A percentile compares a stretch with the other conserved stretches of the same genome.
Evolutionary conservation across 371 early-diverging fungal genomes (phyloP).

Genomic region (Coemansia sp.): DNA sequence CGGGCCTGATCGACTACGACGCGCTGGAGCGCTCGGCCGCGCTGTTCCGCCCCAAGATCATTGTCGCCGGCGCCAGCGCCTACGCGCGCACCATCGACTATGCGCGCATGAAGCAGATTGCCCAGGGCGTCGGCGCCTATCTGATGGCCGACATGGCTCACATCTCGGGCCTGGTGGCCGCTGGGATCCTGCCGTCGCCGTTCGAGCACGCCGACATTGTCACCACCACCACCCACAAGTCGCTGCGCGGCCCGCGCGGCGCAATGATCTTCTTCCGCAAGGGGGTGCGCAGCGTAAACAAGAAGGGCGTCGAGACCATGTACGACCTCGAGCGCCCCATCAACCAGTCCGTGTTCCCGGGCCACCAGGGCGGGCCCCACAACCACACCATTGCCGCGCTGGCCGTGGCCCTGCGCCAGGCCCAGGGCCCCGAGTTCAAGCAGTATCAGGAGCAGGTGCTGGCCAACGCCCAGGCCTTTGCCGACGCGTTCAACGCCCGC

Average conservation of each 20-base stretch:
- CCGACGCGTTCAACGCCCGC: constrained; percentile 65
- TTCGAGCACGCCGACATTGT: constrained; percentile 98
- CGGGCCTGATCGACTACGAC: constrained; percentile 96
- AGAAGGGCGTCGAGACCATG: constrained; percentile 80
- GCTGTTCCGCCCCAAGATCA: constrained; percentile 94
- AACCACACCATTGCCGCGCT: constrained; percentile 99
- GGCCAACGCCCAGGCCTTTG: constrained; percentile 87
- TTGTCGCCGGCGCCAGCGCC: constrained; percentile 98
- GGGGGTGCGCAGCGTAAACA: constrained; percentile 71
- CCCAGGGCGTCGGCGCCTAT: constrained; percentile 83
- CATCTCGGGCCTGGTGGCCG: constrained; percentile 92
- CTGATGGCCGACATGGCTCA: constrained; percentile 99
- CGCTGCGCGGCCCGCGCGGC: constrained; percentile 98
- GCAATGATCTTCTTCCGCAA: constrained; percentile 98
- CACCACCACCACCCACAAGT: constrained; percentile 99
- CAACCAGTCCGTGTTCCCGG: constrained; percentile 98
- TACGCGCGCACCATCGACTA: constrained; percentile 98
- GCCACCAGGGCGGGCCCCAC: constrained; percentile 99
- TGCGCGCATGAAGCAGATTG: constrained; percentile 86
- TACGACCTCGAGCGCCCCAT: constrained; percentile 93
- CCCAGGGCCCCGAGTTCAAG: constrained; percentile 78
- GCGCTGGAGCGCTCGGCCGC: constrained; percentile 80
- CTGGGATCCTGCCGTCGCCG: constrained; percentile 84
- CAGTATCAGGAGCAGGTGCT: constrained; percentile 90
- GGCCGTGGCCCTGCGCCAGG: constrained; percentile 96